phyloP scores from a whole-genome alignment of 306 rosid species.

The Fagus sylvatica region DNA sequence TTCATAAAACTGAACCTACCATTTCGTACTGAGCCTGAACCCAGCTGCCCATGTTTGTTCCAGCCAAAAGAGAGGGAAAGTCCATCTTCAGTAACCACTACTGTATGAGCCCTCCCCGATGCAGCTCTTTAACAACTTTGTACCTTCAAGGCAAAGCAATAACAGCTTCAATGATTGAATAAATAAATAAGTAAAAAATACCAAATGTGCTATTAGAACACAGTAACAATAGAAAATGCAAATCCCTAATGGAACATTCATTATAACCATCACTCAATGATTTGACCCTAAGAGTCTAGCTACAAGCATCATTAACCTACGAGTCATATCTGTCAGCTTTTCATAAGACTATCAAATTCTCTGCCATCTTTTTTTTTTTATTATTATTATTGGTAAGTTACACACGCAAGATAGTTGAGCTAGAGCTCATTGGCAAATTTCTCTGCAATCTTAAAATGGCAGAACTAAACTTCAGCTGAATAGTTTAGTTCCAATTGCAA shows the following conservation, averaged over 20 bases:
- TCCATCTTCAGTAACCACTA: slow-evolving; percentile 83
- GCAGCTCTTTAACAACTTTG: slow-evolving; percentile 80
- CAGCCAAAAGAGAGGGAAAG: slow-evolving; percentile 90
- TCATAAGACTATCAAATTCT: not conserved
- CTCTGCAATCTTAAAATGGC: not conserved
- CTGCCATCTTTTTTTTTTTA: not conserved
- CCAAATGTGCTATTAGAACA: not conserved
- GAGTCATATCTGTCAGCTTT: not conserved
- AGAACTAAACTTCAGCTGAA: not conserved
- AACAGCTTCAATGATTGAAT: not conserved
- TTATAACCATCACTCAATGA: not conserved
- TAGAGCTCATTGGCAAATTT: not conserved
- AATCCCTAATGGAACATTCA: not conserved
- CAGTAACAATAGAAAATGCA: not conserved
- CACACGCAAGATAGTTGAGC: too few species aligned
- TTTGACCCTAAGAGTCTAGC: not conserved
- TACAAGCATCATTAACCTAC: not conserved
- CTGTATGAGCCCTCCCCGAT: slow-evolving; percentile 82
- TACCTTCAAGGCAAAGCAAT: slow-evolving; percentile 45
- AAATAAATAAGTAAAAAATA: slow-evolving; percentile 1
- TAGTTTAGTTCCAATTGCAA: not conserved
- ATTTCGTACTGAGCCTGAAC: slow-evolving; percentile 73
- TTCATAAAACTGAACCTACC: slow-evolving; percentile 47
- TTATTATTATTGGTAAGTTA: too few species aligned
- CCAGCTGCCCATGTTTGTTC: slow-evolving; percentile 98